Evolutionary conservation across 2,329 filamentous ascomycete species (phyloP), one percentile per base, ranked within the genome.

Genomic region (Basipetospora chlamydospora): DNA sequence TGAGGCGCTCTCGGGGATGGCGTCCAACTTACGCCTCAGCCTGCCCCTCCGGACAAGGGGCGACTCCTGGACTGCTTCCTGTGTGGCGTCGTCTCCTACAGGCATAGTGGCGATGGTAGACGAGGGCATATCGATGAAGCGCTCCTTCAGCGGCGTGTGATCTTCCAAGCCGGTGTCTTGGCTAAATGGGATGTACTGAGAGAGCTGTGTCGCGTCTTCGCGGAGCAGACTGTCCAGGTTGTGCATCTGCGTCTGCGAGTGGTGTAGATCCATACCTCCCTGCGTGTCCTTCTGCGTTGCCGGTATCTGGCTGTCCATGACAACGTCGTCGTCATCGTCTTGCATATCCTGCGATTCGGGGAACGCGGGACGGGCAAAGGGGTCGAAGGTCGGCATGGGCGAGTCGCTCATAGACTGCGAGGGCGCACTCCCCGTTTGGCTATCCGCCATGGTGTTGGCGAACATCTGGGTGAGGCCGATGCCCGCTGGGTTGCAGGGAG

Each of bases 401-500:
- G 45, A 42, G 33, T 59, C 55, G n/a, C n/a, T n/a, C 21, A 63
- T 56, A 6, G 65, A 66, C 13, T 67, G 26, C 12, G 26, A 23
- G n/a, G 35, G 35, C 13, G 28, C 25, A 13, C 28, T 26, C 15
- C 20, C 21, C 36, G 33, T 28, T 22, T 29, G 28, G 45, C 66
- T 73, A 52, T 63, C 75, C 33, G 82, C 85, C 74, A 95, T 80
- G 1, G 86, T 94, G 10, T 84, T 84, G 5, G 81, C 82, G 51
- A 94, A 95, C 43, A 90, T 88, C 48, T 94, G 87, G 0, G 85
- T 92, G 30, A 94, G 66, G 8, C 84, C 81, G 28, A 93, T 59
- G 3, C 74, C 75, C 25, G 73, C 74, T 16, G 73, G 65, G 0
- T 66, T 70, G 16, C 65, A 56, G 6, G 28, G 35, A 11, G 35